Evolutionary conservation across 2,329 filamentous ascomycete species (phyloP), one percentile per base, ranked within the genome.

Genomic region (Lachnellula cervina): DNA sequence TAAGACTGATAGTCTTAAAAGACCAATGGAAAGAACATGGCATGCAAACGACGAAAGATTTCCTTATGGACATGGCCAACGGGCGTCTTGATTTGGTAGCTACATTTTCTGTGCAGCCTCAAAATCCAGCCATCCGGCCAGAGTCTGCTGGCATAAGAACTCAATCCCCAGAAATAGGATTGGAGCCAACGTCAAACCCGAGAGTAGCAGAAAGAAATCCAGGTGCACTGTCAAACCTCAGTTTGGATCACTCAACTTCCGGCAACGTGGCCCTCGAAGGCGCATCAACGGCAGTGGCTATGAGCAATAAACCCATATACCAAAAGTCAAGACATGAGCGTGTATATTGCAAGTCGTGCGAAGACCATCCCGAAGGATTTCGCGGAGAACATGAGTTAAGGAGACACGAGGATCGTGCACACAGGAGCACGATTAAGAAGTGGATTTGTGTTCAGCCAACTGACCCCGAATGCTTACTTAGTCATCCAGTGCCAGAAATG

Each of bases 321-420:
- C n/a, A 44, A 23, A 44, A 17, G 42, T 14, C 42, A 13, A 44
- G 13, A 44, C 17, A 13, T 9, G 42, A 16, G 1, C 42, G 42
- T 13, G n/a, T 44, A 17, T 51, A 42, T 23, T 96, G 91, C 70
- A 74, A 77, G 16, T 81, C 87, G 64, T 96, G 91, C 74, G 83
- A 85, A 62, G 87, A 91, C 64, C 85, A 91, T 57, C 88, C 88
- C 1, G 85, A 90, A 57, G 90, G 90, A 8, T 96, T 96, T 69
- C 85, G 91, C 42, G 90, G 90, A 54, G 90, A 94, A 52, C 91
- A 96, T 70, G 91, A 96, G 70, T 77, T 90, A 44, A 78, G 84
- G 49, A 79, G 87, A 51, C 87, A 90, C 68, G 75, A 75, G 50
- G 77, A 80, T 48, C 80, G 83, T 25, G 78, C 88, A 59, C 92